phyloP scores from a whole-genome alignment of 129 eudicot genomes.

The Arctium minus region DNA sequence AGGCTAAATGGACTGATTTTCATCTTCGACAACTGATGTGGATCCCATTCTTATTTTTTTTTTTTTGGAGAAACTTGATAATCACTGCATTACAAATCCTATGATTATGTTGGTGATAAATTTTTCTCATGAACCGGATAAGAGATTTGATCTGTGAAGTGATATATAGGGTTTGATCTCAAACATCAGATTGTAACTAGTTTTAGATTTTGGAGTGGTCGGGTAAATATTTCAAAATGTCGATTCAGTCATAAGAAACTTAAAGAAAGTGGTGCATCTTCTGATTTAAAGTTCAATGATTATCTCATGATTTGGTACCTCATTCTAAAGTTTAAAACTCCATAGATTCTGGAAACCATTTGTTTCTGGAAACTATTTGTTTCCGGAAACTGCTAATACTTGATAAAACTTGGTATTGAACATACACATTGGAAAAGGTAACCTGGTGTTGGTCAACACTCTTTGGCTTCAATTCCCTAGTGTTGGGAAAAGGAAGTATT shows the following conservation, averaged over 20 bases:
- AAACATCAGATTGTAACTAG: background rate
- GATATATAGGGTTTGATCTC: background rate
- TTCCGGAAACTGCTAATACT: background rate
- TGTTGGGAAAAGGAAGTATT: background rate
- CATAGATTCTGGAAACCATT: background rate
- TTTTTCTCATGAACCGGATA: background rate
- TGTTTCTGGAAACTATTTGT: background rate
- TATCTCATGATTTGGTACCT: background rate
- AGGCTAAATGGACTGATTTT: background rate
- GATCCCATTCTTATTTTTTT: background rate
- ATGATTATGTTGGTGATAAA: background rate
- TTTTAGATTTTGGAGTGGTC: background rate
- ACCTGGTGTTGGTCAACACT: background rate
- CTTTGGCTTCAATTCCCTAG: background rate
- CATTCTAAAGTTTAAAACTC: background rate
- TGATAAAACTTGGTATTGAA: background rate
- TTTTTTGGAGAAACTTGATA: background rate
- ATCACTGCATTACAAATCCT: background rate
- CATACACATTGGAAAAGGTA: background rate
- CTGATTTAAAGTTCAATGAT: background rate
- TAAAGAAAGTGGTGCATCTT: background rate
- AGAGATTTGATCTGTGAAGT: background rate
- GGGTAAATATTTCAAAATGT: background rate
- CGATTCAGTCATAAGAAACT: background rate
- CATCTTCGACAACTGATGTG: conserved; percentile 5